A percentile compares a stretch with the other conserved stretches of the same genome.
These are phyloP conservation scores for Tilletiopsis washingtonensis DNA, from an alignment of 1,284 basidiomycete genomes.

Conservation along the genomic window DNA sequence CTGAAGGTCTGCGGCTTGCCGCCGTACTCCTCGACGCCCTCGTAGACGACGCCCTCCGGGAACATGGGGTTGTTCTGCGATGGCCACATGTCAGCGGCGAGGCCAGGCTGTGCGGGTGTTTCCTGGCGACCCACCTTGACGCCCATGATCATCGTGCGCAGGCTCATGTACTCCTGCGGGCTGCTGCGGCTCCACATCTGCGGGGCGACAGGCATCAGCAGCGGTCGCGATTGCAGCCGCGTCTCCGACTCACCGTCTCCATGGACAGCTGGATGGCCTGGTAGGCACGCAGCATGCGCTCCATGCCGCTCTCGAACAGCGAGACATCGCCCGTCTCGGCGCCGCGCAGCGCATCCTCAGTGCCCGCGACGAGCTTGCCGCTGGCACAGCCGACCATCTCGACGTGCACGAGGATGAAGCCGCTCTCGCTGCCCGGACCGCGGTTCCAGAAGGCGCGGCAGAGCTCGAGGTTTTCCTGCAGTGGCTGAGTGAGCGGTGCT, in stretches of 20 bases:
- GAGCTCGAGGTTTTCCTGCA: slow-evolving; percentile 43
- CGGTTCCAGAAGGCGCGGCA: slow-evolving; percentile 39
- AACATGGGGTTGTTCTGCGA: slow-evolving; percentile 43
- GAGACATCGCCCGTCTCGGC: slow-evolving; percentile 14
- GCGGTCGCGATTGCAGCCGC: no score
- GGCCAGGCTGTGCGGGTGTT: no score
- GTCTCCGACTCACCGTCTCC: no score
- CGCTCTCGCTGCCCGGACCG: slow-evolving; percentile 28
- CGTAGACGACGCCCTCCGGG: slow-evolving; percentile 40
- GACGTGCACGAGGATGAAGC: slow-evolving; percentile 39
- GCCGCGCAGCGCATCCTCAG: slow-evolving; percentile 32
- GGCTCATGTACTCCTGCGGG: slow-evolving; percentile 34
- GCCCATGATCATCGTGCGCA: no score
- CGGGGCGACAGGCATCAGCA: no score
- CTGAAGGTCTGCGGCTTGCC: slow-evolving; percentile 23
- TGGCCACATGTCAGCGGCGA: no score
- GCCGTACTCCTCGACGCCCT: slow-evolving; percentile 27
- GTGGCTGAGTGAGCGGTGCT: no score
- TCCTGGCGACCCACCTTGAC: no score
- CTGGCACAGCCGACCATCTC: slow-evolving; percentile 40
- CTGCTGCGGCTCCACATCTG: slow-evolving; percentile 37
- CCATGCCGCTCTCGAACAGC: slow-evolving; percentile 26
- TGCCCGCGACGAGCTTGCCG: slow-evolving; percentile 25
- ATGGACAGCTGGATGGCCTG: slow-evolving; percentile 36
- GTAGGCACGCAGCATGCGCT: slow-evolving; percentile 20